Evolutionary conservation across 495 filamentous ascomycete genomes (phyloP).

Genomic region (Aspergillus saccharolyticus): DNA sequence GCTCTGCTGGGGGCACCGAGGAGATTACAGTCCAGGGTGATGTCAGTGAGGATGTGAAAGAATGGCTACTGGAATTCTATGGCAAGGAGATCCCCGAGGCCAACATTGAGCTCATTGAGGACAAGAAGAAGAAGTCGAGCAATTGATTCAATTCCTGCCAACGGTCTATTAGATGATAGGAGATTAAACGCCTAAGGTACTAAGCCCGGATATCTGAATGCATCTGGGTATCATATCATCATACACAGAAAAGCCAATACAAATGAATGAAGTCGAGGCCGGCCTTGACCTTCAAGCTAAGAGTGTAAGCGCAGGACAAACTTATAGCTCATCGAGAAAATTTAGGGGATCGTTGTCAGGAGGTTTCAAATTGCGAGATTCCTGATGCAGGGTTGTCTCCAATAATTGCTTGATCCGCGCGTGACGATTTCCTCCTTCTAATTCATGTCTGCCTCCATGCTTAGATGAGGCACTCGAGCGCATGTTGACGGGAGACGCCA

Average conservation of each 20-base stretch:
- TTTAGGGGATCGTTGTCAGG: constrained; percentile 25
- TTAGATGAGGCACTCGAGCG: background rate
- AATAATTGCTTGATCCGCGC: background rate
- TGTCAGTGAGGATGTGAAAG: constrained; percentile 88
- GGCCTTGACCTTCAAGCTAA: constrained; percentile 1
- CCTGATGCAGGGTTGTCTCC: background rate
- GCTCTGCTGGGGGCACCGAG: constrained; percentile 77
- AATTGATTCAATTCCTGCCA: constrained; percentile 1
- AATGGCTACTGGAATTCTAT: constrained; percentile 83
- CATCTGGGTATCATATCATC: constrained; percentile 29
- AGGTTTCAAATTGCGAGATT: constrained; percentile 4
- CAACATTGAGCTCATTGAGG: constrained; percentile 90
- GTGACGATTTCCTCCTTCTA: background rate
- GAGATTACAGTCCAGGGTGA: constrained; percentile 99
- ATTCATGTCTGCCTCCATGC: background rate
- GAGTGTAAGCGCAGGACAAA: background rate
- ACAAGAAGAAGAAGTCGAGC: constrained; percentile 74
- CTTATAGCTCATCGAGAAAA: constrained; percentile 35
- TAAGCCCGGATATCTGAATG: constrained; percentile 4
- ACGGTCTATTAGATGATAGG: background rate
- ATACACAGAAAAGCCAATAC: constrained; percentile 9
- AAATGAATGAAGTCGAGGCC: constrained; percentile 1
- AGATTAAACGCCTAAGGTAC: constrained; percentile 18
- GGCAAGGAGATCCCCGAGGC: constrained; percentile 77
- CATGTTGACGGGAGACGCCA: background rate